Conservation (phyloP, 805 yeast genomes). For the Saccharomycopsis capsularis region DNA sequence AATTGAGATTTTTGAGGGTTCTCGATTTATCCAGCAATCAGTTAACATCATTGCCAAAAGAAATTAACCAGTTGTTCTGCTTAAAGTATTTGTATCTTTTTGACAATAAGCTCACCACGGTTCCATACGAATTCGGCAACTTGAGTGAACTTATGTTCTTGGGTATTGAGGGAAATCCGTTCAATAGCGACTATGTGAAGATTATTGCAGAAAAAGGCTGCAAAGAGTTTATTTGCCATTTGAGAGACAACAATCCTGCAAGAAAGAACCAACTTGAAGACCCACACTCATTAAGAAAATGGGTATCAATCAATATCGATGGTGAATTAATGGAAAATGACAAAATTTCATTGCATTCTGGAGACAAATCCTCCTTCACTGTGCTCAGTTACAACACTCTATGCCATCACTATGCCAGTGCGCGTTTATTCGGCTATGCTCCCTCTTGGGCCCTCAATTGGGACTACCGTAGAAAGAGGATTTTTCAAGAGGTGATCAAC, state of each 20-base stretch:
- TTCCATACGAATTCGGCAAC: constrained; percentile 84
- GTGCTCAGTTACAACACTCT: constrained; percentile 82
- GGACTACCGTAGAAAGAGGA: constrained; percentile 77
- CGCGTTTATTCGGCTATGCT: constrained; percentile 85
- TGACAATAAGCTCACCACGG: constrained; percentile 68
- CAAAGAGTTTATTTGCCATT: constrained; percentile 66
- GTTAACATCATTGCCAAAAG: constrained; percentile 67
- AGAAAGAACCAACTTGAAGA: constrained; percentile 35
- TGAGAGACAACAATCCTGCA: constrained; percentile 71
- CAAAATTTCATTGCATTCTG: constrained; percentile 26
- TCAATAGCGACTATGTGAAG: constrained; percentile 57
- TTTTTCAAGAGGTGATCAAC: constrained; percentile 64
- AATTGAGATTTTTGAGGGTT: constrained; percentile 67
- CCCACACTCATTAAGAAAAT: constrained; percentile 43
- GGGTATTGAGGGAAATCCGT: constrained; percentile 91
- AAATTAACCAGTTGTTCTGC: constrained; percentile 75
- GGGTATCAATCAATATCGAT: constrained; percentile 74
- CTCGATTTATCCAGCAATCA: constrained; percentile 79
- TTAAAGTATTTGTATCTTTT: constrained; percentile 78
- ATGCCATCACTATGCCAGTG: constrained; percentile 93
- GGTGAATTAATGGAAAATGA: constrained; percentile 45
- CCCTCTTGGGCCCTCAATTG: constrained; percentile 97
- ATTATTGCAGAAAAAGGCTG: constrained; percentile 78
- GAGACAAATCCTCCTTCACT: constrained; percentile 49
- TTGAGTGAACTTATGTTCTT: constrained; percentile 76